Percentiles rank a stretch among this genome's conserved stretches.
phyloP scores from a whole-genome alignment of 805 yeast genomes.

The Myxozyma lipomycoides region DNA sequence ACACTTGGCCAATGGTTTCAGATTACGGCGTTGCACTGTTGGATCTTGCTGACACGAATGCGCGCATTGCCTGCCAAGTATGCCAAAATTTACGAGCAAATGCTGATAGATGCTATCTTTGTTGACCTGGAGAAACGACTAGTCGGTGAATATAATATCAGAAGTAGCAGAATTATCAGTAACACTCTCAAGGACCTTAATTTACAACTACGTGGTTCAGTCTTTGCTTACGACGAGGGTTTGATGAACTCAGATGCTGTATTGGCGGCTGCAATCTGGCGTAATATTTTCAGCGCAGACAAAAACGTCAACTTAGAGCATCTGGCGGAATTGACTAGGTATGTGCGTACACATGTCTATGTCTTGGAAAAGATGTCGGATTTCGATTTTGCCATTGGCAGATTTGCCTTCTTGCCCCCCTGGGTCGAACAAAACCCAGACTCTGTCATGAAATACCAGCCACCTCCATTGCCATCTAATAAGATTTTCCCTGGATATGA shows the following conservation, averaged over 20 bases:
- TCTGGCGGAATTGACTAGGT: constrained; percentile 83
- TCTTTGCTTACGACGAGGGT: constrained; percentile 91
- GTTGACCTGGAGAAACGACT: constrained; percentile 83
- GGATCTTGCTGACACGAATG: constrained; percentile 94
- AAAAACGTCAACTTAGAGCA: constrained; percentile 75
- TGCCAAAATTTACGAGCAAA: constrained; percentile 87
- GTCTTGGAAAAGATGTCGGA: constrained; percentile 82
- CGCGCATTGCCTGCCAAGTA: constrained; percentile 90
- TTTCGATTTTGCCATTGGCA: constrained; percentile 89
- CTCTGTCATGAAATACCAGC: constrained; percentile 15
- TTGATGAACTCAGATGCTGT: constrained; percentile 63
- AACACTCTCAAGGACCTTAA: constrained; percentile 86
- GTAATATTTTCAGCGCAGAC: constrained; percentile 73
- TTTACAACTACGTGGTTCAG: constrained; percentile 82
- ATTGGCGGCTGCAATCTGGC: constrained; percentile 44
- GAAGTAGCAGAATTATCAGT: constrained; percentile 75
- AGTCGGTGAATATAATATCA: constrained; percentile 79
- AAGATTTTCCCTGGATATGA: constrained; percentile 24
- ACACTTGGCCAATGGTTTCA: constrained; percentile 97
- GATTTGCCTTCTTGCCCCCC: constrained; percentile 79
- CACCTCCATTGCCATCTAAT: constrained; percentile 21
- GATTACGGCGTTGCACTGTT: constrained; percentile 80
- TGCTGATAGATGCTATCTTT: constrained; percentile 82
- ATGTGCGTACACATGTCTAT: constrained; percentile 83
- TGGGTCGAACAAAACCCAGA: constrained; percentile 62